phyloP scores from a whole-genome alignment of 768 basidiomycete genomes.

The Pulveroboletus sp. region DNA sequence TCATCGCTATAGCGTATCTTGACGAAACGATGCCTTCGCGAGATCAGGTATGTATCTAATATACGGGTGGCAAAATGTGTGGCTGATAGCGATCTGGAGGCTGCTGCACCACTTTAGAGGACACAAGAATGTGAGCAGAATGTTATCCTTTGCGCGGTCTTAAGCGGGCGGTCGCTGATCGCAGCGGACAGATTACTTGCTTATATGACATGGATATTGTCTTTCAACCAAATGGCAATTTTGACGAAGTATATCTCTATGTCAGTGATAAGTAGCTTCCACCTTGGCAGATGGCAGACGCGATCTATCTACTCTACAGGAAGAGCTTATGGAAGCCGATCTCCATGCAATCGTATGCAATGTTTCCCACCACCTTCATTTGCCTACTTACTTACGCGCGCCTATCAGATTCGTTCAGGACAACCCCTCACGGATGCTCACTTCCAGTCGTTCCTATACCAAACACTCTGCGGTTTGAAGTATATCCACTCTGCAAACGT shows the following conservation, averaged over 20 bases:
- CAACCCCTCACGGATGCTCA: conserved; percentile 89
- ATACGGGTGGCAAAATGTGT: neutral
- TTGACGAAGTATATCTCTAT: conserved; percentile 95
- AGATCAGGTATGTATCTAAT: conserved; percentile 68
- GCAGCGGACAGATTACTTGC: conserved; percentile 73
- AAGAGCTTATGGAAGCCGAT: conserved; percentile 99
- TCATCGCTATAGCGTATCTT: conserved; percentile 68
- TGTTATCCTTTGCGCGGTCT: conserved; percentile 9
- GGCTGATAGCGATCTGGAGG: conserved; percentile 39
- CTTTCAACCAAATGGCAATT: conserved; percentile 86
- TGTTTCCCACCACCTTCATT: neutral
- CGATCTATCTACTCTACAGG: conserved; percentile 45
- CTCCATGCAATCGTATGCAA: conserved; percentile 89
- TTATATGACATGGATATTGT: conserved; percentile 99
- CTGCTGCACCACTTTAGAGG: conserved; percentile 96
- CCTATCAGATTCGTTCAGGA: conserved; percentile 71
- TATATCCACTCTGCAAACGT: conserved; percentile 98
- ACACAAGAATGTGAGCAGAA: conserved; percentile 85
- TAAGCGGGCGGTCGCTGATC: conserved; percentile 4
- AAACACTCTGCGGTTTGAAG: conserved; percentile 96
- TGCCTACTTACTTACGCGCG: conserved; percentile 1
- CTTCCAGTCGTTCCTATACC: conserved; percentile 96
- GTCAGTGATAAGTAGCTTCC: conserved; percentile 41
- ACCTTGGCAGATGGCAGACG: neutral
- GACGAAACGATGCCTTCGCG: conserved; percentile 93